Percentiles rank a stretch among this genome's conserved stretches.
Conservation (phyloP, 257 asterid genomes). For the Cruciata laevipes region DNA sequence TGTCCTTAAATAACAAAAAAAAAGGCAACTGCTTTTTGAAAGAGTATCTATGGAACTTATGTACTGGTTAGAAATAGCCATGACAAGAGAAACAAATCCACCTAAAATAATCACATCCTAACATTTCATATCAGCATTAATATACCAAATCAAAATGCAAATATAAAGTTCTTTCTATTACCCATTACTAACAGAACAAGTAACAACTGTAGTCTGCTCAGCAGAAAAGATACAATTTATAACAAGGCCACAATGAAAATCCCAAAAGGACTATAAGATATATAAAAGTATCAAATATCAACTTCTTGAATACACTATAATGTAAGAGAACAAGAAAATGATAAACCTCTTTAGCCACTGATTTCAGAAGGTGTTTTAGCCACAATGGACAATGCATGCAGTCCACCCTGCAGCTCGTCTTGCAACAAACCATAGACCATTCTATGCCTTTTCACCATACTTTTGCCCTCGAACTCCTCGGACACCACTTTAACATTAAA, state of each 20-base stretch:
- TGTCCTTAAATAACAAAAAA: not conserved
- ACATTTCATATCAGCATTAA: not conserved
- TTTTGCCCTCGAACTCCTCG: conserved; percentile 72
- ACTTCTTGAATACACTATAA: not conserved
- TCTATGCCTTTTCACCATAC: conserved; percentile 90
- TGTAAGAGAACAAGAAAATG: conserved; percentile 7
- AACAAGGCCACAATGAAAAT: conserved; percentile 3
- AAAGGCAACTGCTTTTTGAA: not conserved
- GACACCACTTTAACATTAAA: conserved; percentile 70
- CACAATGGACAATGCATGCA: conserved; percentile 68
- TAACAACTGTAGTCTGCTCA: not conserved
- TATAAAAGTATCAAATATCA: not conserved
- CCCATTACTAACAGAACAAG: not conserved
- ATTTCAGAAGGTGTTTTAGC: conserved; percentile 74
- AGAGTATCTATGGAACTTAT: not conserved
- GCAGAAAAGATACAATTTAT: not conserved
- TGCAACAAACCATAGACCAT: conserved; percentile 65
- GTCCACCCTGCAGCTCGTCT: conserved; percentile 67
- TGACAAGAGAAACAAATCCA: not conserved
- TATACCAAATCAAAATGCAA: not conserved
- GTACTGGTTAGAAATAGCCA: not conserved
- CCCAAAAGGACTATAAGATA: not conserved
- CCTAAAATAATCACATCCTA: not conserved
- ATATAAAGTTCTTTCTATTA: not conserved
- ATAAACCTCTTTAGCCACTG: conserved; percentile 23